These are phyloP conservation scores for Myxozyma lipomycoides DNA, from an alignment of 805 yeast genomes.

Conservation along the genomic window DNA sequence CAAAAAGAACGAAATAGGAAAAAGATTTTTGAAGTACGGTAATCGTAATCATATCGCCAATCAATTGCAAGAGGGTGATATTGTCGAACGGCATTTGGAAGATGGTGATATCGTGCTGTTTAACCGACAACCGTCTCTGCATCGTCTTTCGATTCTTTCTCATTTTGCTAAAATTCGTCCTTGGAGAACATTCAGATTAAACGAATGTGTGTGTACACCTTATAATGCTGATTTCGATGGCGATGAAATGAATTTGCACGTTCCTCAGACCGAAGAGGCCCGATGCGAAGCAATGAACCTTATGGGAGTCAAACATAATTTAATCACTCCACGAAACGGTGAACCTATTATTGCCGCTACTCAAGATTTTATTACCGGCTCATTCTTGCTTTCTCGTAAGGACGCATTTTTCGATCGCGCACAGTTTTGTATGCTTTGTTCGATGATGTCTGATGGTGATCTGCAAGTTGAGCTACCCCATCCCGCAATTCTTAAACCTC, in stretches of 20 bases:
- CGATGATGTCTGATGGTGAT: conserved; percentile 95
- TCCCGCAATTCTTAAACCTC: conserved; percentile 89
- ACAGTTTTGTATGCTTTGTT: conserved; percentile 69
- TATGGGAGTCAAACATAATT: conserved; percentile 96
- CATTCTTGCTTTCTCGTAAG: conserved; percentile 85
- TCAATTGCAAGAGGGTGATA: conserved; percentile 76
- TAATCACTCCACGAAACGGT: conserved; percentile 94
- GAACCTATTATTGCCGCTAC: conserved; percentile 99
- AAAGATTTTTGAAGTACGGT: conserved; percentile 86
- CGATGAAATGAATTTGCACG: conserved; percentile 98
- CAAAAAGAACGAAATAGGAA: conserved; percentile 76
- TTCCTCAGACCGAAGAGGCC: conserved; percentile 98
- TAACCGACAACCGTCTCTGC: conserved; percentile 97
- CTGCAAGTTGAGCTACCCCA: conserved; percentile 90
- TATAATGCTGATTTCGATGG: conserved; percentile 99
- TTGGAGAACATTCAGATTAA: conserved; percentile 94
- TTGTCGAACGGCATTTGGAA: conserved; percentile 93
- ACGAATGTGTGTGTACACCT: conserved; percentile 99
- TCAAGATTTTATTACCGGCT: conserved; percentile 97
- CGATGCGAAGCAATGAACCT: conserved; percentile 96
- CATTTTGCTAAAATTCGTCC: conserved; percentile 96
- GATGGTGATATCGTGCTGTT: conserved; percentile 95
- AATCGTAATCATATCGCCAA: conserved; percentile 74
- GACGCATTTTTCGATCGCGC: conserved; percentile 91
- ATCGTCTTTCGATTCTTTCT: conserved; percentile 85